A percentile compares a stretch with the other conserved stretches of the same genome.
phyloP scores from a whole-genome alignment of 1,284 basidiomycete genomes.

The Apiotrichum veenhuisii region DNA sequence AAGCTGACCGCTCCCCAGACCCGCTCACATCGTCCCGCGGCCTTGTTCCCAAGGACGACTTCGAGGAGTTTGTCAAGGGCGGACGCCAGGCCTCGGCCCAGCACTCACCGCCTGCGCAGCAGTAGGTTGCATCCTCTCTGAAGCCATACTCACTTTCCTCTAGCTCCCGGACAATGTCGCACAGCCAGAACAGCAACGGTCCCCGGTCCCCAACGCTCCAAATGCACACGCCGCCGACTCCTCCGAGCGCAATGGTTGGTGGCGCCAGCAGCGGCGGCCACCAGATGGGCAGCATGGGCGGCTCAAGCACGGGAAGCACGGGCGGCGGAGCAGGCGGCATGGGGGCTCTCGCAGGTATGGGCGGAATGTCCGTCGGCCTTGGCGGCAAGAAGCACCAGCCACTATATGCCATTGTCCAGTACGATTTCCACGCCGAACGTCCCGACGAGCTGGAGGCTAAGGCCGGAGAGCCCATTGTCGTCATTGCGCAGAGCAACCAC shows the following conservation, averaged over 20 bases:
- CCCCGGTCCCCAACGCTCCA: not conserved
- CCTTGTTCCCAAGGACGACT: constrained; percentile 76
- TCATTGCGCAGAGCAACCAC: constrained; percentile 52
- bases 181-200: constrained; percentile 4
- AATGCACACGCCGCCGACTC: not conserved
- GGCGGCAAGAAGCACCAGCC: constrained; percentile 23
- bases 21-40: constrained; percentile 88
- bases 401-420: constrained; percentile 85
- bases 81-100: constrained; percentile 19
- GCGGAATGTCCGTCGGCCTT: not conserved
- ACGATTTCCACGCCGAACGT: constrained; percentile 91
- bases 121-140: not conserved
- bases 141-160: not conserved
- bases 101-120: not conserved
- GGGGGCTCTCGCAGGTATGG: too few species aligned
- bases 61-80: constrained; percentile 84
- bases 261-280: not conserved
- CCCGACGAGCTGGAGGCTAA: constrained; percentile 94
- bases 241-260: not conserved
- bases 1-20: constrained; percentile 56
- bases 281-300: not conserved
- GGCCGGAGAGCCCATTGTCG: constrained; percentile 87
- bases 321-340: not conserved
- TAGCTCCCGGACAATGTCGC: constrained; percentile 1
- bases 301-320: not conserved